Base-by-base conservation (phyloP, 495 filamentous ascomycete genomes). In the Hypoxylon perforatum region DNA sequence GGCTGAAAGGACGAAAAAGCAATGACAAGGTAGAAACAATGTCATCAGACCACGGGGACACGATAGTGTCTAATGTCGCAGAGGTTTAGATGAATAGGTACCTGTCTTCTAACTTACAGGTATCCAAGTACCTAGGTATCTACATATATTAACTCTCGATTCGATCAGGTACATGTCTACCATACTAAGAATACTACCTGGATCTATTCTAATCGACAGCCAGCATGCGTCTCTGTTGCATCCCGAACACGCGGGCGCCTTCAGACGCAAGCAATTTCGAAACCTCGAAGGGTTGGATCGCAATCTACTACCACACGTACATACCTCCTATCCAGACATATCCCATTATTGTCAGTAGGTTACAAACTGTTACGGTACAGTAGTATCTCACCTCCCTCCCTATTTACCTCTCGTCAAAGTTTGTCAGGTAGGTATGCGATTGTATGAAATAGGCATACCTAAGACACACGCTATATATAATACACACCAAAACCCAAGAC, bases 181-280 rank as follows among this genome's bases (percentile, higher is more conserved):
- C 17, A 17, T 15, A 41, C 15, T 15, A 41, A 11, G 36, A 4
- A 38, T 44, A 36, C 49, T 39, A 12, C 49, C 18, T 15, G 39
- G 22, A 64, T 55, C 10, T 22, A 35, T 33, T 44, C 18, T 51
- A 58, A 58, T 58, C 48, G 41, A 54, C 38, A 49, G 14, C 21
- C 52, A 52, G 47, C 57, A 61, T 57, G 51, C 39, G 42, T 52
- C 21, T 22, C 39, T 41, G 55, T 57, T 39, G 53, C 52, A 67
- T 52, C 52, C 64, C 57, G 64, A 67, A 22, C 25, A 49, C 39
- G 45, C 52, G 39, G 57, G 11, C 38, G 30, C 52, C 51, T 55
- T 51, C 25, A 25, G 2, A 33, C 30, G 3, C 30, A 28, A 28
- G 25, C 8, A 28, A 28, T 8, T 28, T 8, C 25, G 30, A 33